Evolutionary conservation across 108 stramenopile genomes (phyloP).

Genomic region (Nitzschia putrida): DNA sequence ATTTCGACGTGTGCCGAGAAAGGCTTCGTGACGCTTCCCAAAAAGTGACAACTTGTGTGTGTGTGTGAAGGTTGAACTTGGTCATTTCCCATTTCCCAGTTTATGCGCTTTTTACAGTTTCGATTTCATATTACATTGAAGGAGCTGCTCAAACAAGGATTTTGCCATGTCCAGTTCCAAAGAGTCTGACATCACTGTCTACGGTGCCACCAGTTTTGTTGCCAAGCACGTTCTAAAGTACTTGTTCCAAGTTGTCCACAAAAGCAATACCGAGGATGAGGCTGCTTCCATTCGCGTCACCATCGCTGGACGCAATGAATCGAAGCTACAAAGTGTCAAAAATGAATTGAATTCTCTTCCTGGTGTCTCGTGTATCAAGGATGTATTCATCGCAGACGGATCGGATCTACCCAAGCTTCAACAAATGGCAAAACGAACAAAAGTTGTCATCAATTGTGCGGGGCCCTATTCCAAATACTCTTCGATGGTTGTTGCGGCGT

Average conservation of each 20-base stretch:
- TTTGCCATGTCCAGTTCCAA: background rate
- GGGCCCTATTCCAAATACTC: conserved; percentile 90
- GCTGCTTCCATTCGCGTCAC: conserved; percentile 21
- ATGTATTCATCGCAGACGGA: conserved; percentile 40
- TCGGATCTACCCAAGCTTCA: conserved; percentile 24
- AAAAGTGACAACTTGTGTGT: background rate
- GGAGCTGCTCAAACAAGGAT: background rate
- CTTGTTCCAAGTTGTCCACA: conserved; percentile 20
- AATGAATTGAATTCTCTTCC: conserved; percentile 7
- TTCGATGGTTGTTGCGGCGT: conserved; percentile 68
- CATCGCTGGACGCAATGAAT: conserved; percentile 43
- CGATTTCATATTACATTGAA: background rate
- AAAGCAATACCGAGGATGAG: background rate
- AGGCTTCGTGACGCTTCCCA: background rate
- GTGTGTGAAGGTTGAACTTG: background rate
- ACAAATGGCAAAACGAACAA: conserved; percentile 63
- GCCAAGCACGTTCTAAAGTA: conserved; percentile 44
- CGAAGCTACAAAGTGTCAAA: conserved; percentile 38
- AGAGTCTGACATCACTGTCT: conserved; percentile 51
- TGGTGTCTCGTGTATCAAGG: background rate
- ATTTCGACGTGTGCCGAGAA: background rate
- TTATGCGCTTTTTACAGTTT: background rate
- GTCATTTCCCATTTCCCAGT: background rate
- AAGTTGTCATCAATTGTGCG: conserved; percentile 69
- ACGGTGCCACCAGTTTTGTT: conserved; percentile 54